Evolutionary conservation across 441 rosid species (phyloP), one percentile per base, ranked within the genome.

Genomic region (Bocquillonia castaneifolia): DNA sequence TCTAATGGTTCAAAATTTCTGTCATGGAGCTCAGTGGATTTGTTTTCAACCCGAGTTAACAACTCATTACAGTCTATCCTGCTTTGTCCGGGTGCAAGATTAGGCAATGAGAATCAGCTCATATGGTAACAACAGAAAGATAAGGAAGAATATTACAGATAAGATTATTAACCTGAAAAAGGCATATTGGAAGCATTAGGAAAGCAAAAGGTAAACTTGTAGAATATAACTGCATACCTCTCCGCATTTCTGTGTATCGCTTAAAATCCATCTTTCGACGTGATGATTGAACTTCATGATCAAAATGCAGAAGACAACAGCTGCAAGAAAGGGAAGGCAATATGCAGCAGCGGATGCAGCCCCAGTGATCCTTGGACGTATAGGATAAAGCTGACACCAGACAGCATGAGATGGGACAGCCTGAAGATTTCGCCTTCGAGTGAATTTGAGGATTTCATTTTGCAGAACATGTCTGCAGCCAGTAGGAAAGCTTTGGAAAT

Each of bases 331-430:
- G 32, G 56, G 7, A 64, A n/a, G 32, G 13, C 28, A 20, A 31
- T 10, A n/a, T 44, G 71, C 56, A 42, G 48, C 32, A 54, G 39
- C 22, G 48, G 6, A 0, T 5, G 37, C 22, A 60, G 62, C 40
- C 9, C n/a, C 14, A 20, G 63, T 22, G 14, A 51, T 44, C 39
- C 28, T 39, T 74, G 83, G 80, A 72, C 71, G 39, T 76, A 50
- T 42, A 68, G 63, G 63, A 17, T 79, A 6, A 65, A 60, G 57
- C 80, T 79, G 36, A 52, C 68, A 7, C 47, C 58, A 4, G 83
- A 79, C 47, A 42, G 63, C 17, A 63, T 79, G 53, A 76, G 80
- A 3, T 79, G 80, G 80, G 76, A 79, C 48, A 68, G 78, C 73
- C 64, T 74, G 1, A 77, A 77, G 77, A 57, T 77, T 23, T 36